These are phyloP conservation scores for Acanthamoeba rhysodes DNA, from an alignment of 208 protist species.

Conservation along the genomic window DNA sequence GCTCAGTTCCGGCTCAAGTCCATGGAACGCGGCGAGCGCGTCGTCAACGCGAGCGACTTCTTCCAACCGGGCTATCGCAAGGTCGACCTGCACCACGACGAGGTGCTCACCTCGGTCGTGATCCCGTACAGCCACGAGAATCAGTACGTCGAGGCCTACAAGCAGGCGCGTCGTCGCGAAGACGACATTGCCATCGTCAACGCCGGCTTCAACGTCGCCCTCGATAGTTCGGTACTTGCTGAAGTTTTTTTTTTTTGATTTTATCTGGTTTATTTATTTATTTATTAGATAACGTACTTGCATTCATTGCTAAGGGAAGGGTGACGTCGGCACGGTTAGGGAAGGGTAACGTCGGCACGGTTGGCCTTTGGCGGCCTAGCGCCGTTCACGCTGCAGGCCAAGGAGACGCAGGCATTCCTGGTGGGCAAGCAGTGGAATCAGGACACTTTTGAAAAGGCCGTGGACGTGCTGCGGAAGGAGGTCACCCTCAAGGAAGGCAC, in stretches of 20 bases:
- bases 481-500: slow-evolving; percentile 54
- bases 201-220: slow-evolving; percentile 68
- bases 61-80: slow-evolving; percentile 87
- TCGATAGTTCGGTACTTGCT: not conserved
- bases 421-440: slow-evolving; percentile 79
- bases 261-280: not conserved
- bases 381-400: slow-evolving; percentile 79
- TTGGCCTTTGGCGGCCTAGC: slow-evolving; percentile 89
- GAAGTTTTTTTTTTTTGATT: not conserved
- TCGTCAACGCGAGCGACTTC: slow-evolving; percentile 83
- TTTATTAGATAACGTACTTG: not conserved
- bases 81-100: slow-evolving; percentile 85
- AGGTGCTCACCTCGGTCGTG: slow-evolving; percentile 86
- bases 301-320: not conserved
- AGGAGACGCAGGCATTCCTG: slow-evolving; percentile 80
- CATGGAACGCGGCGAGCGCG: not conserved
- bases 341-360: slow-evolving; percentile 72
- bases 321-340: too few species aligned
- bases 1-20: slow-evolving; percentile 66
- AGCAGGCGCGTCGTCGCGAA: slow-evolving; percentile 90
- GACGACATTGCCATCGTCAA: slow-evolving; percentile 95
- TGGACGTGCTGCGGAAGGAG: slow-evolving; percentile 65
- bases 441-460: slow-evolving; percentile 55
- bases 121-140: slow-evolving; percentile 80
- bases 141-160: slow-evolving; percentile 90